Base-by-base conservation (phyloP, 805 yeast genomes). In the Tetrapisispora iriomotensis region DNA sequence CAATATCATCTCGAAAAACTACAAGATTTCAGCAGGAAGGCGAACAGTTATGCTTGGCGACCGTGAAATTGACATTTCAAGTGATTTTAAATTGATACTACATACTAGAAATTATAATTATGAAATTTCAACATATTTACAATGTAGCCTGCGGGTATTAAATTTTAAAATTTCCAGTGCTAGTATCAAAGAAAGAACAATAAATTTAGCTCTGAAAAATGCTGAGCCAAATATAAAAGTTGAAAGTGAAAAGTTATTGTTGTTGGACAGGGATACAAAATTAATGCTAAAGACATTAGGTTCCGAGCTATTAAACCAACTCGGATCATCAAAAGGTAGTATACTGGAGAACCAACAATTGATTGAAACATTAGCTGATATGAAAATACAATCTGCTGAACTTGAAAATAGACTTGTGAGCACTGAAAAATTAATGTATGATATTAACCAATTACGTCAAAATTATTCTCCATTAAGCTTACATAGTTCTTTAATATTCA, bases 111-210 rank as follows among this genome's bases (percentile, higher is more conserved):
- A 83, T 49, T 65, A 79, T 0, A 54, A 64, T 3, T 58, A 69
- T 2, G 37, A 29, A 0, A 48, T 81, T 1, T 60, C 79, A 0
- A 64, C 80, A 2, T 79, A 72, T 53, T 65, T 86, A n/a, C 51
- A 71, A 12, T 67, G 87, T 13, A 64, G 92, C 41, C 72, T 82
- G 9, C 65, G 78, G 3, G 51, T 77, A 9, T 65, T 84, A 15
- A 84, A 85, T 57, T 90, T 80, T 57, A 70, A 87, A 0, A 64
- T 82, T n/a, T 82, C 95, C 1, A 66, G 72, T 30, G 72, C 77
- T 34, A 77, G 79, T 34, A 60, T 88, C 36, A 79, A 81, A 42
- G 68, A 71, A 22, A 79, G 79, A 45, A 67, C 82, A 0, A 60
- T 84, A 41, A 75, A 80, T 44, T 57, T 70, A 37, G 64, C 82